These are phyloP conservation scores for Primulina tabacum DNA, from an alignment of 257 asterid genomes.

Conservation along the genomic window DNA sequence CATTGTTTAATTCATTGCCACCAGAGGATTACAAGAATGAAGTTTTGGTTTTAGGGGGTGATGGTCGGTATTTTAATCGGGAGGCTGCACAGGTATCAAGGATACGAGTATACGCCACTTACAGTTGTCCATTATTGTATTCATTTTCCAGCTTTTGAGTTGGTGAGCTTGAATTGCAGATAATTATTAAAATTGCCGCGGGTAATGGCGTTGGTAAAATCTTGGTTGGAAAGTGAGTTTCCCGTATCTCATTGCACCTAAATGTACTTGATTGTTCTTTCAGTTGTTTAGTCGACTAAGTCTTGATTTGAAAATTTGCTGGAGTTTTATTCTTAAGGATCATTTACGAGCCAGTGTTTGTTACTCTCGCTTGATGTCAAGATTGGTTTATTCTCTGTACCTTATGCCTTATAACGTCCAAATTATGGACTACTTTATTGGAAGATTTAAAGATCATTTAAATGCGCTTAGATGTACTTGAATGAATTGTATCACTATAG, in stretches of 20 bases:
- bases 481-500: not conserved
- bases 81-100: conserved; percentile 89
- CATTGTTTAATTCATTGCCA: conserved; percentile 80
- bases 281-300: not conserved
- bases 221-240: conserved; percentile 85
- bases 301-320: conserved; percentile 1
- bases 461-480: not conserved
- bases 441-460: not conserved
- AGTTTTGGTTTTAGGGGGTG: conserved; percentile 86
- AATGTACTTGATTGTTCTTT: not conserved
- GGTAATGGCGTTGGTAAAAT: conserved; percentile 90
- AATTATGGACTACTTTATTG: not conserved
- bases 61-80: conserved; percentile 86
- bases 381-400: not conserved
- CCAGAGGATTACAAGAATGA: conserved; percentile 81
- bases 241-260: not conserved
- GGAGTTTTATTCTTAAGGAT: not conserved
- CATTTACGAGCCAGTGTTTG: not conserved
- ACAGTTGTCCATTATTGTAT: not conserved
- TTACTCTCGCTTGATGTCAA: not conserved
- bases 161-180: conserved; percentile 45
- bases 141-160: conserved; percentile 26
- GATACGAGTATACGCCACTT: not conserved
- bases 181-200: conserved; percentile 85
- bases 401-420: not conserved